Evolutionary conservation across 495 filamentous ascomycete species (phyloP).

Genomic region (Durotheca rogersii): DNA sequence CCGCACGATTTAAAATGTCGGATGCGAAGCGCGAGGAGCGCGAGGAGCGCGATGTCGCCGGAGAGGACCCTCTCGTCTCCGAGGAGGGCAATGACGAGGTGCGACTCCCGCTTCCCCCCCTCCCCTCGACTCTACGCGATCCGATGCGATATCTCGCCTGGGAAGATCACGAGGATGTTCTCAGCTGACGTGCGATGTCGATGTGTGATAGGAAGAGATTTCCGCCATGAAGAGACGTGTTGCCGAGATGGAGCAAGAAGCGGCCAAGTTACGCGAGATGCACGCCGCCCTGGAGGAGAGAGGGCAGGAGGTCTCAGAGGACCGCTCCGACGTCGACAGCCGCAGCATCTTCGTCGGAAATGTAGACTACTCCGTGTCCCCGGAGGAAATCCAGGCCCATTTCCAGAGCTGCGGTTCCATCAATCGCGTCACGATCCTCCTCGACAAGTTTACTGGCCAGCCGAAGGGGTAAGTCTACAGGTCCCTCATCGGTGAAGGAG

Average conservation of each 20-base stretch:
- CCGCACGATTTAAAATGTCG: constrained; percentile 25
- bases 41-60: constrained; percentile 32
- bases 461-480: constrained; percentile 84
- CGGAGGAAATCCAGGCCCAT: constrained; percentile 98
- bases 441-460: constrained; percentile 97
- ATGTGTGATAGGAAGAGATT: constrained; percentile 71
- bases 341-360: constrained; percentile 98
- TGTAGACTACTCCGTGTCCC: constrained; percentile 96
- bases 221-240: constrained; percentile 96
- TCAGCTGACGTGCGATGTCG: constrained; percentile 26
- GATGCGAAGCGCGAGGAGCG: constrained; percentile 31
- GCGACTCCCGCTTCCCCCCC: constrained; percentile 16
- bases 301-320: constrained; percentile 77
- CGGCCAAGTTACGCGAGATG: constrained; percentile 95
- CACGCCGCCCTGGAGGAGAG: constrained; percentile 86
- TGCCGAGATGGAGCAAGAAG: constrained; percentile 98
- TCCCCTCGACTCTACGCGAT: background rate
- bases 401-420: constrained; percentile 98
- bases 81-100: constrained; percentile 51
- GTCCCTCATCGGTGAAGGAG: no score
- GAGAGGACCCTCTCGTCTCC: constrained; percentile 37
- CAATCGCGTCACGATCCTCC: constrained; percentile 94
- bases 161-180: background rate
- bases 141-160: background rate
- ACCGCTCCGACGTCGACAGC: constrained; percentile 93